Conservation (phyloP, 345 rosid species). For the Aquilaria yunnanensis region DNA sequence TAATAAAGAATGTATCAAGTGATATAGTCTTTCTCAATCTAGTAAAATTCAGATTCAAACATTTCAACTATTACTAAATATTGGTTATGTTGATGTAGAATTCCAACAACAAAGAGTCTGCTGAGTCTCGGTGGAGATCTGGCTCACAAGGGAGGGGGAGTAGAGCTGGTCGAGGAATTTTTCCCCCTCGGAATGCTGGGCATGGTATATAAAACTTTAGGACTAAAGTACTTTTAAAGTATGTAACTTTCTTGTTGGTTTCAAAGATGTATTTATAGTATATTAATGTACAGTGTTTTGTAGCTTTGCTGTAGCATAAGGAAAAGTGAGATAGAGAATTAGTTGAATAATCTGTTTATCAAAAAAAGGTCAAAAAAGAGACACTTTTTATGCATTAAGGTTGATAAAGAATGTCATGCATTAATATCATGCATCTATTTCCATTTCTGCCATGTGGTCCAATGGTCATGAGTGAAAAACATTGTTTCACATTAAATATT, state of each 20-base stretch:
- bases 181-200: slow-evolving; percentile 39
- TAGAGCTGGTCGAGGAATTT: slow-evolving; percentile 51
- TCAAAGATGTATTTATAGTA: not conserved
- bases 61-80: not conserved
- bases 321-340: no score
- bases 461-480: no score
- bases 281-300: not conserved
- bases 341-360: no score
- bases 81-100: slow-evolving; percentile 35
- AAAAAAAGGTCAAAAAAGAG: no score
- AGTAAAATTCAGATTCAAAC: slow-evolving; percentile 7
- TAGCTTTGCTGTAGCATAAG: not conserved
- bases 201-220: slow-evolving; percentile 40
- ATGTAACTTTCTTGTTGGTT: not conserved
- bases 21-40: no score
- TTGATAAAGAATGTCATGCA: no score
- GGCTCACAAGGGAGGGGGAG: slow-evolving; percentile 55
- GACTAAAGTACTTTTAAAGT: slow-evolving; percentile 2
- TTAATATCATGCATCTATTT: no score
- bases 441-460: no score
- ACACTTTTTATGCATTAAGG: no score
- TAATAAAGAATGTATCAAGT: no score
- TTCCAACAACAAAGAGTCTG: slow-evolving; percentile 51
- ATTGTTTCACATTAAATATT: no score
- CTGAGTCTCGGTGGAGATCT: slow-evolving; percentile 69